These are phyloP conservation scores for Irpex sp. DNA, from an alignment of 1,284 basidiomycete species.

Conservation along the genomic window DNA sequence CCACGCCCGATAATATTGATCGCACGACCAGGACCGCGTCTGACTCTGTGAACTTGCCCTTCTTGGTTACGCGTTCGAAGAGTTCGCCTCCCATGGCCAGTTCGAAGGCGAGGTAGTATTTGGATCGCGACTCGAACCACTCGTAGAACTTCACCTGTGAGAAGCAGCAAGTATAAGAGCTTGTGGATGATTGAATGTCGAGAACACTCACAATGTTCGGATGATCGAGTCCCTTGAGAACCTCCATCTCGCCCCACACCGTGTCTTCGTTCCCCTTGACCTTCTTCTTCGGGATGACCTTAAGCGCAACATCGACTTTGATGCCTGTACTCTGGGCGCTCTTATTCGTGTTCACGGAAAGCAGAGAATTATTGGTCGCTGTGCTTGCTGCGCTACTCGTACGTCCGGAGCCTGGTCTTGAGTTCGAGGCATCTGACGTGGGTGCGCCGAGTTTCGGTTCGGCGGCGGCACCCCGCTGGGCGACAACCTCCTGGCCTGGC, in stretches of 20 bases:
- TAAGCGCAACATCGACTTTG: slow-evolving; percentile 78
- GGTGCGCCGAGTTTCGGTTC: slow-evolving; percentile 23
- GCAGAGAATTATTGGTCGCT: slow-evolving; percentile 3
- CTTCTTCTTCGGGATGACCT: slow-evolving; percentile 89
- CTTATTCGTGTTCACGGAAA: slow-evolving; percentile 16
- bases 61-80: slow-evolving; percentile 79
- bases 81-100: slow-evolving; percentile 88
- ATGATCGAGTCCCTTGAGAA: slow-evolving; percentile 83
- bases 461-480: slow-evolving; percentile 51
- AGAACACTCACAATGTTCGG: slow-evolving; percentile 69
- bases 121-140: slow-evolving; percentile 88
- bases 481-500: slow-evolving; percentile 49
- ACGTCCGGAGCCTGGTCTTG: neutral
- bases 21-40: slow-evolving; percentile 76
- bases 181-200: neutral
- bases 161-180: neutral
- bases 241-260: slow-evolving; percentile 89
- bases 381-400: slow-evolving; percentile 10
- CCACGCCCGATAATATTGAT: slow-evolving; percentile 75
- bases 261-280: slow-evolving; percentile 84
- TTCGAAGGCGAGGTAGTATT: slow-evolving; percentile 91
- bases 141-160: slow-evolving; percentile 86
- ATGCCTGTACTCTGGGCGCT: slow-evolving; percentile 21
- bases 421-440: slow-evolving; percentile 11
- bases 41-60: slow-evolving; percentile 87